These are phyloP conservation scores for Eucalyptus pauciflora DNA, from an alignment of 345 rosid species.

Conservation along the genomic window DNA sequence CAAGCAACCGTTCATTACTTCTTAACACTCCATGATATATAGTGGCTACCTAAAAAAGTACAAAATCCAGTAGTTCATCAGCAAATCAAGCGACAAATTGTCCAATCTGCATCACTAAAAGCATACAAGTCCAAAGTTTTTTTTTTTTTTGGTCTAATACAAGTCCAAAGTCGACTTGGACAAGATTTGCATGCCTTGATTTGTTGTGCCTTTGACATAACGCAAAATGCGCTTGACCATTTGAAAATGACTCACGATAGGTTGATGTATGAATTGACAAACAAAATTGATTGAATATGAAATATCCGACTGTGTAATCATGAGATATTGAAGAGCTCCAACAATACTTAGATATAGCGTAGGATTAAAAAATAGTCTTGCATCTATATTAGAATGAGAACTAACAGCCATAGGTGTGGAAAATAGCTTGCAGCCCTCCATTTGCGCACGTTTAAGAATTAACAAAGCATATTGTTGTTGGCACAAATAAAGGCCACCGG, in stretches of 20 bases:
- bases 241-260: neutral
- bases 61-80: neutral
- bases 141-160: too few relatives aligned
- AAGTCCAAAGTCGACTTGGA: neutral
- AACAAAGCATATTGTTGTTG: neutral
- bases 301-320: neutral
- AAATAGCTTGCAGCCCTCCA: neutral
- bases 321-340: neutral
- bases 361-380: neutral
- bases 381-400: neutral
- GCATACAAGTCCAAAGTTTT: too few relatives aligned
- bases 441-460: neutral
- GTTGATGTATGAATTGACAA: neutral
- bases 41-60: neutral
- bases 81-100: neutral
- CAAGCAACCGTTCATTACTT: neutral
- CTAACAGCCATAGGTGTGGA: neutral
- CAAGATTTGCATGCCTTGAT: neutral
- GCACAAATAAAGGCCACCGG: neutral
- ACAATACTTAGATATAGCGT: neutral
- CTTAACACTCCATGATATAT: neutral
- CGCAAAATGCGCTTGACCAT: neutral
- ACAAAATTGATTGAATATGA: neutral
- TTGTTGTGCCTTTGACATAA: neutral
- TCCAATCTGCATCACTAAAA: neutral